Conservation (phyloP, 169 alveolate species). For the Theileria orientalis region DNA sequence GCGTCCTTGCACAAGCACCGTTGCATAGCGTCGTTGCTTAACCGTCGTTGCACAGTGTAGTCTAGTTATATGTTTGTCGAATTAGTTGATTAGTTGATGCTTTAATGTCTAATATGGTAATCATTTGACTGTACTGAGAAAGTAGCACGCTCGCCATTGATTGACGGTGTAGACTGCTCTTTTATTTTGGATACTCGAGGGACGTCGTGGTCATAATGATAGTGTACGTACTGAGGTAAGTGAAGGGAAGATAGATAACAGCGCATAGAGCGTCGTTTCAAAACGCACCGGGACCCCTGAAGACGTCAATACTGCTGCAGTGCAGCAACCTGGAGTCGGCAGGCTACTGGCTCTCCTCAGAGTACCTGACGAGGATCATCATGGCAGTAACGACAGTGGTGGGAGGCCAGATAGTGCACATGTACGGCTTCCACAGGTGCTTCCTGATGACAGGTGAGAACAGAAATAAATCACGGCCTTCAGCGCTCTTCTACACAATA, state of each 20-base stretch:
- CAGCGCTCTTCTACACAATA: constrained; percentile 35
- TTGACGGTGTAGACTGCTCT: background rate
- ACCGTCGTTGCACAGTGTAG: no score
- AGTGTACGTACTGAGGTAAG: constrained; percentile 33
- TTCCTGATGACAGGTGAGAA: constrained; percentile 40
- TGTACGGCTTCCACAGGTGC: constrained; percentile 46
- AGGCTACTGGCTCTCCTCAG: constrained; percentile 63
- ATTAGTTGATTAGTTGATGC: no score
- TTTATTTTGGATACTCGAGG: background rate
- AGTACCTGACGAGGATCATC: constrained; percentile 37
- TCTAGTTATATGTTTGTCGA: no score
- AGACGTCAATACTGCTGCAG: constrained; percentile 43
- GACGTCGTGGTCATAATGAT: constrained; percentile 5
- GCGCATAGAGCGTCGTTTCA: constrained; percentile 34
- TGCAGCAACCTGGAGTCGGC: constrained; percentile 32
- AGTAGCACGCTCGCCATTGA: background rate
- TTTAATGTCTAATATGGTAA: no score
- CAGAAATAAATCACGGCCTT: background rate
- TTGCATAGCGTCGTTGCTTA: no score
- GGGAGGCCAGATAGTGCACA: constrained; percentile 40
- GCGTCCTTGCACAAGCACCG: no score
- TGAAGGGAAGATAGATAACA: background rate
- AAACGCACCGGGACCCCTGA: constrained; percentile 53
- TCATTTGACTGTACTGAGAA: no score
- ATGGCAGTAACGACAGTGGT: constrained; percentile 31